These are phyloP conservation scores for Erythrophleum fordii DNA, from an alignment of 306 rosid genomes.

Conservation along the genomic window DNA sequence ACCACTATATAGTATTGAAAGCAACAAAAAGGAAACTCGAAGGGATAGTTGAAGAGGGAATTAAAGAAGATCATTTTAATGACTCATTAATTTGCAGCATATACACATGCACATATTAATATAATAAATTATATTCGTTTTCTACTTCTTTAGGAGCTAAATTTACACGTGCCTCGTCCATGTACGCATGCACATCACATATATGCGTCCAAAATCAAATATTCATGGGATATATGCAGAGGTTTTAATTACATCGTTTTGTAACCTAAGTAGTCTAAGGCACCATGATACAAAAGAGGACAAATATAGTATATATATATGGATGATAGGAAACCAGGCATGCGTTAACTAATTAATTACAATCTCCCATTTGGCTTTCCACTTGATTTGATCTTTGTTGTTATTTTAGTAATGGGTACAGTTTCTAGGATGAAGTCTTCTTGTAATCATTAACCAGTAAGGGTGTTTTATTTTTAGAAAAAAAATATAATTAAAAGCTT, in stretches of 20 bases:
- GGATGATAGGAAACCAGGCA: neutral
- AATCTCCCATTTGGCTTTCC: conserved; percentile 14
- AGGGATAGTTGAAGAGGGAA: too few relatives aligned
- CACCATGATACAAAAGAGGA: neutral
- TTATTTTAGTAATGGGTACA: conserved; percentile 13
- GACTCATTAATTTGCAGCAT: too few relatives aligned
- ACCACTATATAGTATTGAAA: too few relatives aligned
- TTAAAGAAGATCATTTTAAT: too few relatives aligned
- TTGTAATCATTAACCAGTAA: neutral
- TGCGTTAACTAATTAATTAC: neutral
- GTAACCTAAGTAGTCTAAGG: neutral
- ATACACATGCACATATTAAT: too few relatives aligned
- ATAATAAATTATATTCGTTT: too few relatives aligned
- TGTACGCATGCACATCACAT: neutral
- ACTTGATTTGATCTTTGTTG: neutral
- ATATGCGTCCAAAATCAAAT: neutral
- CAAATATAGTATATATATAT: neutral
- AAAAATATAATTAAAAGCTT: neutral
- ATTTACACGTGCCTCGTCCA: too few relatives aligned
- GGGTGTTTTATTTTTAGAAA: neutral
- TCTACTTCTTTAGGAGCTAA: too few relatives aligned
- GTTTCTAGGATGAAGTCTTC: conserved; percentile 12
- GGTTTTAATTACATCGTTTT: neutral
- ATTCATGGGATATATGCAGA: neutral
- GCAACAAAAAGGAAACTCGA: too few relatives aligned